phyloP scores from a whole-genome alignment of 345 rosid genomes.

The Gossypium turneri region DNA sequence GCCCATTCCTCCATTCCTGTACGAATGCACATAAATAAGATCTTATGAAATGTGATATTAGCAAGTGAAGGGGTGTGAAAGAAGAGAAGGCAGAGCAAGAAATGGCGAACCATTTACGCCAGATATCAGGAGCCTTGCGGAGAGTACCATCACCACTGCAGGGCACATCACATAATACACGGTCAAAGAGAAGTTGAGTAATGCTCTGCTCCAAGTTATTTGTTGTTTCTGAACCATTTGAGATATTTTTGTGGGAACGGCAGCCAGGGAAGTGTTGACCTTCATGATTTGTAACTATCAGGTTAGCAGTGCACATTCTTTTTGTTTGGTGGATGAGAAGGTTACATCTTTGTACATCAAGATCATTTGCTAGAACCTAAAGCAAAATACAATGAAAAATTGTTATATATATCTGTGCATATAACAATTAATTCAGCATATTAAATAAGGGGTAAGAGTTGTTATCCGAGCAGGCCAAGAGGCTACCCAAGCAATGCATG shows the following conservation, averaged over 20 bases:
- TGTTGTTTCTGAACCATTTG: slow-evolving; percentile 31
- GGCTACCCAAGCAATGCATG: neutral
- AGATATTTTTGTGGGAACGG: slow-evolving; percentile 36
- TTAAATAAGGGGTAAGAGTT: slow-evolving; percentile 8
- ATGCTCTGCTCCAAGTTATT: slow-evolving; percentile 30
- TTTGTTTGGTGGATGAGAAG: slow-evolving; percentile 98
- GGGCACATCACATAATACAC: slow-evolving; percentile 93
- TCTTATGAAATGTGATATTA: neutral
- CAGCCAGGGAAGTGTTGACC: slow-evolving; percentile 94
- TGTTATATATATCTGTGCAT: neutral
- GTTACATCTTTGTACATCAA: slow-evolving; percentile 92
- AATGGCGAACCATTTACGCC: slow-evolving; percentile 78
- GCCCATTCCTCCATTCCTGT: slow-evolving; percentile 84
- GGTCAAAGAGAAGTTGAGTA: slow-evolving; percentile 75
- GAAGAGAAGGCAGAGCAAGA: neutral
- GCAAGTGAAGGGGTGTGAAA: neutral
- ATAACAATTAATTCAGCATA: slow-evolving; percentile 14
- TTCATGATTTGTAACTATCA: slow-evolving; percentile 91
- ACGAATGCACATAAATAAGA: slow-evolving; percentile 18
- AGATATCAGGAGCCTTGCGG: slow-evolving; percentile 95
- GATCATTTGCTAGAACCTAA: slow-evolving; percentile 94
- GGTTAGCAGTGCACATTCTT: slow-evolving; percentile 93
- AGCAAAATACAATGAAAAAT: neutral
- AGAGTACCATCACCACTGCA: slow-evolving; percentile 98
- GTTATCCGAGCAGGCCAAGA: neutral